A percentile compares a stretch with the other conserved stretches of the same genome.
These are phyloP conservation scores for Herpotrichia juniperi DNA, from an alignment of 2,329 filamentous ascomycete genomes.

Conservation along the genomic window DNA sequence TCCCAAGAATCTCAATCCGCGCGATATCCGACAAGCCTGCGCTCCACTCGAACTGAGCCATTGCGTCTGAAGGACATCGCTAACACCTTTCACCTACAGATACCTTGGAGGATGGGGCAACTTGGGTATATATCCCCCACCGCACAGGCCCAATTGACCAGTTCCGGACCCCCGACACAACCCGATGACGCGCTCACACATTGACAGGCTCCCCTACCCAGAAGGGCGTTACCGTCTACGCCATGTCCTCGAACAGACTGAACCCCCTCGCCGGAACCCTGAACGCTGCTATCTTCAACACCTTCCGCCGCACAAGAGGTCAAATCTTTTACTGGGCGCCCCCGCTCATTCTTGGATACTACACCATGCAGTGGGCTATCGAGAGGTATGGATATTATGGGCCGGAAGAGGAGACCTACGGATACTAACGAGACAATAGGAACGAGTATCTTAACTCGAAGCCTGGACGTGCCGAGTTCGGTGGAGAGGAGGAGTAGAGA, in stretches of 20 bases:
- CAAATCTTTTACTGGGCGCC: conserved; percentile 88
- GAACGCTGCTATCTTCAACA: conserved; percentile 90
- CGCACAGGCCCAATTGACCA: not conserved
- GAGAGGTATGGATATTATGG: conserved; percentile 68
- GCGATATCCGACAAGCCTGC: not conserved
- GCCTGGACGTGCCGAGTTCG: conserved; percentile 63
- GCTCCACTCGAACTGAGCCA: not conserved
- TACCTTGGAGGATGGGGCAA: conserved; percentile 23
- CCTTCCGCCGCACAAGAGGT: conserved; percentile 79
- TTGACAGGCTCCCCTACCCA: conserved; percentile 46
- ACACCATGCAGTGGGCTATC: conserved; percentile 83
- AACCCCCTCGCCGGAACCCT: conserved; percentile 76
- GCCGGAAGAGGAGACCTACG: not conserved
- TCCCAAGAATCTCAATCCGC: conserved; percentile 5
- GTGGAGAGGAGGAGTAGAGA: conserved; percentile 39
- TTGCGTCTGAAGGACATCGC: conserved; percentile 4
- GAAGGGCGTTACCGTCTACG: conserved; percentile 69
- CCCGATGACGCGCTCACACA: conserved; percentile 4
- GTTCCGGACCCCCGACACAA: not conserved
- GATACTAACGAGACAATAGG: conserved; percentile 49
- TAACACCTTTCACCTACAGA: conserved; percentile 16
- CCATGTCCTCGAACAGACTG: conserved; percentile 83
- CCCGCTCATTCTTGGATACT: conserved; percentile 76
- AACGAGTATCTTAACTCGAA: conserved; percentile 81
- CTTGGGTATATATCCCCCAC: conserved; percentile 14